Base-by-base conservation (phyloP, 129 eudicot species). In the Cynara cardunculus region DNA sequence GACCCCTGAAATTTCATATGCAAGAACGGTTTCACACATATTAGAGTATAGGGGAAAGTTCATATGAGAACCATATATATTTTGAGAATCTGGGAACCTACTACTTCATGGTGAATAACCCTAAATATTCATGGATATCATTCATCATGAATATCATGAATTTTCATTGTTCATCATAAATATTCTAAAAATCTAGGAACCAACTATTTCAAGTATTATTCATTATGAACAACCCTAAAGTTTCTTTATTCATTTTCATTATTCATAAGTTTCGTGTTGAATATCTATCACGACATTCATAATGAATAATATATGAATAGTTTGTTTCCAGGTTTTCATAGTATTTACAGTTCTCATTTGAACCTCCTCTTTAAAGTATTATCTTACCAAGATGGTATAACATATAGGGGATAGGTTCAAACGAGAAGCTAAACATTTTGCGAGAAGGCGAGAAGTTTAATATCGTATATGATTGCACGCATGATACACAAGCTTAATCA, bases 1-100 rank as follows among this genome's bases (percentile, higher is more conserved):
- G 80, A 27, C 85, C 78, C 84, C 81, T 84, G 84, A 25, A 81
- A 22, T 67, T 25, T 65, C 73, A 73, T 16, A 19, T 11, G 80
- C 21, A 69, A 35, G 73, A 69, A 21, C 24, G 41, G 30, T 35
- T 26, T 78, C 18, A 24, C 21, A 75, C 11, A 6, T 28, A 59
- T n/a, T 56, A 75, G n/a, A 59, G 68, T 35, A 35, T 8, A 35
- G 41, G 3, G 19, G 7, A 46, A 46, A 14, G 59, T 13, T 46
- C 6, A 46, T 12, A 14, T 4, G 59, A 46, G 19, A 46, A 46
- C 19, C 5, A 14, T 46, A 46, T 3, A 46, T 46, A 46, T 46
- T 44, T 44, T 44, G 56, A 46, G 19, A 39, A 39, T 39, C 14
- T 39, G 14, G 8, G 6, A 41, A 12, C 53, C 53, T 1, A 41